Base-by-base conservation (phyloP, 2,329 filamentous ascomycete species). In the Diplodia scrobiculata region DNA sequence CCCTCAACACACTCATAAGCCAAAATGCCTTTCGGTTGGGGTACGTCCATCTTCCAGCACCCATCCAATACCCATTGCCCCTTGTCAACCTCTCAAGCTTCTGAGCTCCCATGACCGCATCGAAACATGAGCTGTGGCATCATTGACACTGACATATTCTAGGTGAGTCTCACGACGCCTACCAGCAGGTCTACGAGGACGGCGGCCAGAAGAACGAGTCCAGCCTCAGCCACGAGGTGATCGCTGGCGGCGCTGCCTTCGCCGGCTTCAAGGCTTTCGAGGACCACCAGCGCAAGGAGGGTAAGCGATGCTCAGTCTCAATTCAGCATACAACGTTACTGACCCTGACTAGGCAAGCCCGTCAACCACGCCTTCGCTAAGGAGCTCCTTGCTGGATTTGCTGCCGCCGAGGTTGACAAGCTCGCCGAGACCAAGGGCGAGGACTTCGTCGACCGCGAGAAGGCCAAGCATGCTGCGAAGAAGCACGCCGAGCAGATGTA, bases 181-280 rank as follows among this genome's bases (percentile, higher is more conserved):
- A 87, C 79, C 73, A 83, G 68, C 76, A 84, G 76, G 83, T 86
- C 70, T 85, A 86, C 76, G 77, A 81, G 67, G 76, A 79, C 62
- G 76, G 79, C 54, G 74, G 77, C 50, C 25, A 25, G 25, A 73
- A 82, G 67, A 83, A 91, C 79, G 79, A 91, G 79, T 82, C 84
- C 72, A 84, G 84, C 74, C 80, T 91, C 73, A 84, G 85, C 71
- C 91, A 94, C 79, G 90, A 95, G 81, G 74, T 91, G 55, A 76
- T 93, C 66, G 90, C 88, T 70, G 90, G 90, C 69, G 91, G 87
- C 67, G 91, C 90, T 67, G 87, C 89, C 68, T 94, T 94, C 75
- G 88, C 86, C 69, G 91, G 87, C 72, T 90, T 94, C 85, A 92
- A 92, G 83, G 81, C 88, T 25, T 93, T 88, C 73, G 90, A 93